Conservation (phyloP, 129 eudicot species). For the Lactuca sativa region DNA sequence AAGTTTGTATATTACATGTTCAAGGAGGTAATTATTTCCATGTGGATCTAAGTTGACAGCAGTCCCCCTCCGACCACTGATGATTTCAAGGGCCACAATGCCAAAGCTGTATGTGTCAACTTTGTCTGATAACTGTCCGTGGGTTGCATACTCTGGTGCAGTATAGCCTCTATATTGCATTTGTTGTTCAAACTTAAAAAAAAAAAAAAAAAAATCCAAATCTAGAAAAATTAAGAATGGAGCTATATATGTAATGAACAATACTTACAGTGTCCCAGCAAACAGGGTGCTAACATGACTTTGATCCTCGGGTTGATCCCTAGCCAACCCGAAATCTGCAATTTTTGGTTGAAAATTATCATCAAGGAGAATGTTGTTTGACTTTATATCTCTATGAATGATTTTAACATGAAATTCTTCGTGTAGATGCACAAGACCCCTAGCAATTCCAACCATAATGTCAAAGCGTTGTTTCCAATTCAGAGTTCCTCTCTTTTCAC, state of each 20-base stretch:
- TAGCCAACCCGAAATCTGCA: conserved; percentile 62
- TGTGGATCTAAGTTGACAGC: background rate
- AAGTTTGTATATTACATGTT: conserved; percentile 34
- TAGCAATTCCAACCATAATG: background rate
- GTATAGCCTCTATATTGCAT: background rate
- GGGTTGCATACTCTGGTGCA: background rate
- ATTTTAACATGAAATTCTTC: background rate
- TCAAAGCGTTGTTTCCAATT: background rate
- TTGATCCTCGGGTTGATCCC: conserved; percentile 46
- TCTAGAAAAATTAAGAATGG: background rate
- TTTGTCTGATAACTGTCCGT: background rate
- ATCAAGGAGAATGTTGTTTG: conserved; percentile 51
- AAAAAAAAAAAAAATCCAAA: too few relatives aligned
- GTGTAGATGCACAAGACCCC: background rate
- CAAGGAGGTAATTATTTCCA: conserved; percentile 40
- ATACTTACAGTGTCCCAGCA: conserved; percentile 32
- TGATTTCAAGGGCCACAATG: background rate
- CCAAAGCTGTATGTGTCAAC: background rate
- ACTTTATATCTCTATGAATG: conserved; percentile 40
- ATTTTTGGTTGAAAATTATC: conserved; percentile 46
- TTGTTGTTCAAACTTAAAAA: too few relatives aligned
- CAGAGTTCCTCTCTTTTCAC: background rate
- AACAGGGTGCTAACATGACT: conserved; percentile 56
- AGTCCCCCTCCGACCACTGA: background rate
- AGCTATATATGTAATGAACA: background rate